Conservation (phyloP, 2,329 filamentous ascomycete species). For the Aspergillus sp. region DNA sequence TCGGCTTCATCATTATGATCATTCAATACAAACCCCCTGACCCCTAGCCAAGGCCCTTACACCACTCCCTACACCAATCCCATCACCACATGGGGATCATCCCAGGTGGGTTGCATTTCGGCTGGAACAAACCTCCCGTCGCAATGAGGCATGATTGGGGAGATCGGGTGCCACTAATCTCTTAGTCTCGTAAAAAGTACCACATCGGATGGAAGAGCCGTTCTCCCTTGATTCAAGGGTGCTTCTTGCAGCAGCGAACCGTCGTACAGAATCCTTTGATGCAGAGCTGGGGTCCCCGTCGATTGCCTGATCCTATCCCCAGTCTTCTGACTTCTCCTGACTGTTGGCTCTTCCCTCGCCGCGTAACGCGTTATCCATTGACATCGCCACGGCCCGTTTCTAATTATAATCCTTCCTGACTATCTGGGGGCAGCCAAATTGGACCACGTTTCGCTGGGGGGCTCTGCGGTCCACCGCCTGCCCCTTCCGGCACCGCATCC, state of each 20-base stretch:
- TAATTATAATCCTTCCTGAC: conserved; percentile 17
- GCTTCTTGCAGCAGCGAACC: no score
- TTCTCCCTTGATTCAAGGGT: neutral
- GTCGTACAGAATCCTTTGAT: no score
- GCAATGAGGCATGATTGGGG: neutral
- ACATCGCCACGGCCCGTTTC: conserved; percentile 1
- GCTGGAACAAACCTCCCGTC: neutral
- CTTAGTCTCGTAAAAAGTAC: neutral
- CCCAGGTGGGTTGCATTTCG: neutral
- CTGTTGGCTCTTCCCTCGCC: neutral
- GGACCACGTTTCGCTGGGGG: conserved; percentile 2
- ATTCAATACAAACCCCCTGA: neutral
- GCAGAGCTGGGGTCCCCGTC: no score
- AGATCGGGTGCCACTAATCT: neutral
- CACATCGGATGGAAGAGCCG: neutral
- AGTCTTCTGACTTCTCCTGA: neutral
- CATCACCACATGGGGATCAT: neutral
- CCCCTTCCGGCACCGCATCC: conserved; percentile 34
- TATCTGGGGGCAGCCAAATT: conserved; percentile 17
- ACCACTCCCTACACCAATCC: no score
- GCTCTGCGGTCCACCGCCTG: conserved; percentile 21
- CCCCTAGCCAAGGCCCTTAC: neutral
- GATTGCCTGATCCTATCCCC: no score
- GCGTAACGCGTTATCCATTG: no score
- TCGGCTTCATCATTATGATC: neutral